Evolutionary conservation across 2,329 filamentous ascomycete genomes (phyloP), one percentile per base, ranked within the genome.

Genomic region (Fusarium begoniae): DNA sequence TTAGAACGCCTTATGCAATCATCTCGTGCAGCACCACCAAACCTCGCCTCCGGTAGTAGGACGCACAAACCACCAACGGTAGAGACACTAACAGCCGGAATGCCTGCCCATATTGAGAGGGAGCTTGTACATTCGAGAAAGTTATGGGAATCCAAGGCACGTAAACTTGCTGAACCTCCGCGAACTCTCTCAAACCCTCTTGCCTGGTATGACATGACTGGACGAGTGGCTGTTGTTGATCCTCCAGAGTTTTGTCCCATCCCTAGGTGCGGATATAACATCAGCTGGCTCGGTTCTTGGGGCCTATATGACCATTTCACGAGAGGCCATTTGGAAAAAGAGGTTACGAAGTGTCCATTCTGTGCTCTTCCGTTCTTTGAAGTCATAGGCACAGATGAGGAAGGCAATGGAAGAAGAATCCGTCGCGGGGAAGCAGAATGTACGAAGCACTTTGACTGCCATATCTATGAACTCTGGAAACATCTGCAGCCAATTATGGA

Each of bases 381-480:
- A 20, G 35, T 13, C 6, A 1, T 13, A 0, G 35, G 41, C 6
- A 35, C 18, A 5, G 43, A 50, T 12, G 40, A 40, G 1, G 10
- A 40, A 12, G 58, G 50, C 2, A 18, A 43, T 8, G 14, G 17
- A 6, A 15, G 32, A 8, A 8, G 28, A 12, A 14, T n/a, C 8
- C 11, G 18, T 5, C 30, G 45, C 6, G 47, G 61, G 6, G 17
- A 30, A 1, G 28, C 61, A 1, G 70, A 75, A 8, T 69, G 73
- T n/a, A 60, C 68, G 47, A 61, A 65, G 47, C 76, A 78, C 47
- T 38, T 76, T 22, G 76, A 78, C 32, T 78, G 75, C 7, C 76
- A 78, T 48, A 32, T 73, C 41, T 66, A 76, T 17, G 6, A 47
- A 2, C 76, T 78, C 12, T 78, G 76, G 76, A 63, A 65, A 26